Percentiles rank a stretch among this genome's conserved stretches.
These are phyloP conservation scores for Stereocaulon alpinum DNA, from an alignment of 495 filamentous ascomycete species.

Conservation along the genomic window DNA sequence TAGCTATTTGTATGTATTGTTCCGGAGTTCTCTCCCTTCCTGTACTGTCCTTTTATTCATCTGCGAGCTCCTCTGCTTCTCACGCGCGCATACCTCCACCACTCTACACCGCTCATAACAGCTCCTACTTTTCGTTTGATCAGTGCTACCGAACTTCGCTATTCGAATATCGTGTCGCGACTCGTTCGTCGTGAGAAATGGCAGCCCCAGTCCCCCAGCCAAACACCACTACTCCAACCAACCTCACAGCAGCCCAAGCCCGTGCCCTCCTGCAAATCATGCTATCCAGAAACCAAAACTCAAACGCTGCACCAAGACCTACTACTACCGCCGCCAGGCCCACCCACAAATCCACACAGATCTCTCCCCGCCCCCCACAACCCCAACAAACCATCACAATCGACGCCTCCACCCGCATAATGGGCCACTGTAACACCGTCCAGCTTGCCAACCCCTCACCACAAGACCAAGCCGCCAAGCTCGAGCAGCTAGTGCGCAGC, in stretches of 20 bases:
- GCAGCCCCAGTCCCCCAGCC: neutral
- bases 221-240: neutral
- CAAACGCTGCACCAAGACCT: neutral
- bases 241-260: slow-evolving; percentile 10
- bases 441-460: slow-evolving; percentile 21
- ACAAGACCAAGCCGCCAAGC: neutral
- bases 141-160: neutral
- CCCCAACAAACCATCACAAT: slow-evolving; percentile 27
- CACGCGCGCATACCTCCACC: neutral
- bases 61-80: no score
- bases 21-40: no score
- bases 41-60: no score
- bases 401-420: slow-evolving; percentile 30
- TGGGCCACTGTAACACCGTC: slow-evolving; percentile 29
- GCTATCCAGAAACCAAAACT: neutral
- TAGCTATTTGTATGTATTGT: neutral
- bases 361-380: neutral
- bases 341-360: neutral
- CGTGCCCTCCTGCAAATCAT: slow-evolving; percentile 10
- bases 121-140: neutral
- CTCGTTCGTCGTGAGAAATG: neutral
- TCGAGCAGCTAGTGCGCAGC: slow-evolving; percentile 9
- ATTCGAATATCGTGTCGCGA: neutral
- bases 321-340: neutral
- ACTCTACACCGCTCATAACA: neutral